Percentiles rank a stretch among this genome's conserved stretches.
Evolutionary conservation across 257 asterid genomes (phyloP).

Genomic region (Thymus quinquecostatus): DNA sequence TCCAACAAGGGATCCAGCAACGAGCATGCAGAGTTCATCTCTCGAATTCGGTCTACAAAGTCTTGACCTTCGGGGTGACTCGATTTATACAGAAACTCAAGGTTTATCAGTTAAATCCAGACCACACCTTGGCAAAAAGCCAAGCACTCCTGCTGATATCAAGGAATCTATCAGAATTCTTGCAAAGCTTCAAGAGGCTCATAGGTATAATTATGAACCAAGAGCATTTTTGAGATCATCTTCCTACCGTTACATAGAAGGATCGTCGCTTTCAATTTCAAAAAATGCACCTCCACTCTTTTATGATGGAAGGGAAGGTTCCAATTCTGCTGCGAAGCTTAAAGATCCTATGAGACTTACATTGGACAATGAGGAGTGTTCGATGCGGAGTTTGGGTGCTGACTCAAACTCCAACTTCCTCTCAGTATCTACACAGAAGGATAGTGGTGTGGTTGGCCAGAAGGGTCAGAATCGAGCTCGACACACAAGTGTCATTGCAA

Average conservation of each 20-base stretch:
- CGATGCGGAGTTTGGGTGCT: conserved; percentile 49
- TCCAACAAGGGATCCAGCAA: conserved; percentile 59
- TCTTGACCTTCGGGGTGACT: conserved; percentile 74
- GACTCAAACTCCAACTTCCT: conserved; percentile 50
- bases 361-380: conserved; percentile 67
- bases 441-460: conserved; percentile 36
- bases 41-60: conserved; percentile 49
- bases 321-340: conserved; percentile 60
- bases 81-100: conserved; percentile 74
- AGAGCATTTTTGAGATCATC: conserved; percentile 73
- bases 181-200: conserved; percentile 66
- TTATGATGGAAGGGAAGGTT: conserved; percentile 74
- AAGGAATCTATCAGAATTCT: conserved; percentile 67
- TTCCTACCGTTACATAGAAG: conserved; percentile 65
- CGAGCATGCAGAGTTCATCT: conserved; percentile 48
- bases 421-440: conserved; percentile 46
- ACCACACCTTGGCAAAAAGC: conserved; percentile 36
- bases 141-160: conserved; percentile 49
- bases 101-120: conserved; percentile 49
- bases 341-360: conserved; percentile 83
- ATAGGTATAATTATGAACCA: conserved; percentile 59
- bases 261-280: conserved; percentile 49
- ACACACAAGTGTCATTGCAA: conserved; percentile 88
- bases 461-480: conserved; percentile 47
- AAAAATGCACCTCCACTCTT: conserved; percentile 83